Conservation (phyloP, 805 yeast genomes). For the Candida ficus region DNA sequence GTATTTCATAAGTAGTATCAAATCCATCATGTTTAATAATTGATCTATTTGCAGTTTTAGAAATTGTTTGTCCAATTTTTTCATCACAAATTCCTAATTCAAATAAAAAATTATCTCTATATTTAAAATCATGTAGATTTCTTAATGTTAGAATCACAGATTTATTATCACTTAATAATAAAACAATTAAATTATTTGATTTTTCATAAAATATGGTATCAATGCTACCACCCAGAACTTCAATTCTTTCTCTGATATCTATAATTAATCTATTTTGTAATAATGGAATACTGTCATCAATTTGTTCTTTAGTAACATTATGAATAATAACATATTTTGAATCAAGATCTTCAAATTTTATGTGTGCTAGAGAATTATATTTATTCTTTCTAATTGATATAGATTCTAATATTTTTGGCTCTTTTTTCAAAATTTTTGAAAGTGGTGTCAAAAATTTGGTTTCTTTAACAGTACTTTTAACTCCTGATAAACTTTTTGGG, state of each 20-base stretch:
- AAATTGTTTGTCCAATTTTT: conserved; percentile 4
- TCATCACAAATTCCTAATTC: conserved; percentile 9
- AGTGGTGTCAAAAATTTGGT: too few species aligned
- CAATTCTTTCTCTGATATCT: neutral
- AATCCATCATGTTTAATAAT: neutral
- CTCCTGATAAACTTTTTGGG: too few species aligned
- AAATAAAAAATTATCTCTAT: neutral
- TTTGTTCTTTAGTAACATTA: neutral
- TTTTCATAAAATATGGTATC: neutral
- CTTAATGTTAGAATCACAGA: conserved; percentile 3
- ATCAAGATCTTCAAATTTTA: neutral
- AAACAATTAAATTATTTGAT: neutral
- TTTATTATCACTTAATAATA: neutral
- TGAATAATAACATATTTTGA: conserved; percentile 1
- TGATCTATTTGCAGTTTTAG: neutral
- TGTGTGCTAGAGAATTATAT: neutral
- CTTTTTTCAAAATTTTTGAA: too few species aligned
- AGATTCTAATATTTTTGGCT: too few species aligned
- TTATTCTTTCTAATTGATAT: neutral
- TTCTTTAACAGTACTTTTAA: too few species aligned
- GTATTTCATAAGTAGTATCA: neutral
- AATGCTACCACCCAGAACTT: neutral
- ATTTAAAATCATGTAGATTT: conserved; percentile 8
- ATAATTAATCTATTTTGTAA: neutral
- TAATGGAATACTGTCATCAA: neutral